Evolutionary conservation across 1,284 basidiomycete species (phyloP), one percentile per base, ranked within the genome.

Genomic region (Violaceomyces palustris): DNA sequence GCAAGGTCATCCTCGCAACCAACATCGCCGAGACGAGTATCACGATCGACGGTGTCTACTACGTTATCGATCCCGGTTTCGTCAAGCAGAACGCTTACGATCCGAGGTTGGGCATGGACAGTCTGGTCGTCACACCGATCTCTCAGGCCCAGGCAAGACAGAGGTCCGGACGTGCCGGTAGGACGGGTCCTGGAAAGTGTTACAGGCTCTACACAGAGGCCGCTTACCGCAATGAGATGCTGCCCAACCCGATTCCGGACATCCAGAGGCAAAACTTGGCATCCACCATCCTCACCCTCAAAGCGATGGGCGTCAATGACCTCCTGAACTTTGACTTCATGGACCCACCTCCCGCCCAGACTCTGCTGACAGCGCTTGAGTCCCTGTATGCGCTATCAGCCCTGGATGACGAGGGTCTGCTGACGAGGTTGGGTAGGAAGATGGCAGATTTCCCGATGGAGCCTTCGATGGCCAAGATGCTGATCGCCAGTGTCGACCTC

Each of bases 361-460:
- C 92, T 5, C 88, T 98, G 83, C 78, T 94, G 40, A 91, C 88
- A 3, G 94, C 94, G 0, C 77, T 98, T 28, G 93, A 98, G 73
- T 84, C 87, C 48, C 77, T 98, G 3, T 97, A 94, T 74, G 93
- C 92, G 1, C 79, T 98, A 5, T 93, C 90, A 0, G 94, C 93
- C 3, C 78, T 98, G 26, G 94, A 98, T 66, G 91, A 97, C 62
- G 94, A 97, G 76, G 94, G 94, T 4, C 77, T 97, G 8, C 77
- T 99, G 64, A 99, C 94, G 1, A 81, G 88, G 14, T 77, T 97
- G 11, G 94, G 93, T 1, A 81, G 93, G 46, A 98, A 98, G 77
- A 98, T 99, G 94, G 93, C 94, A 1, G 93, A 98, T 72, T 93
- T 97, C 78, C 94, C 94, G 6, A 89, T 97, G 84, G 92, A 97